Base-by-base conservation (phyloP, 352 stramenopile genomes). In the Phytophthora sp. region DNA sequence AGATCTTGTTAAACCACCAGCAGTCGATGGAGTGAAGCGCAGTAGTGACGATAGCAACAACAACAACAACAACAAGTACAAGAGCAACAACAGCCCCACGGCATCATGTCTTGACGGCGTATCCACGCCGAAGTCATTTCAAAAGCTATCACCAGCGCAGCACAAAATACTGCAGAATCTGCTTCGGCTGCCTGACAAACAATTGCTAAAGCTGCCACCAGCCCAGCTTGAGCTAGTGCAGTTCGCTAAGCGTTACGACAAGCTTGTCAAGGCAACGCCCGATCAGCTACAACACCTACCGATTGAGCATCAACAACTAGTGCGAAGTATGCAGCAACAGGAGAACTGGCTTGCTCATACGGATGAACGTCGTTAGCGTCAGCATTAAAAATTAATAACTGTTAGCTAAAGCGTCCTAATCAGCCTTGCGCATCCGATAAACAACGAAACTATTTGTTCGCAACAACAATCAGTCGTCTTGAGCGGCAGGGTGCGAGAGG, bases 161-260 rank as follows among this genome's bases (percentile, higher is more conserved):
- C 65, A 75, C 30, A 59, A 67, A 38, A 72, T 74, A 59, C 62
- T 88, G 11, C 51, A 75, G 27, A 77, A 77, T 12, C 66, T 87
- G 9, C 39, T 77, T 4, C 60, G 31, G 15, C 48, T 87, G 13
- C 69, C 79, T 0, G 65, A 77, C 1, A 54, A 49, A 4, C 74
- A 79, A 24, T n/a, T 83, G 23, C 48, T 69, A 1, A 74, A 73
- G 32, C 54, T 89, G 1, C 69, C 77, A 0, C 52, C 32, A 7
- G 39, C 67, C 2, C 79, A 89, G 26, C 70, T 62, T 8, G 75
- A 87, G 39, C 66, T 87, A 28, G 71, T 85, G 34, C 64, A 76
- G 27, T 89, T 87, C 52, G 79, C 77, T n/a, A 79, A 74, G 37
- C 70, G 79, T 35, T 81, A 83, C 56, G 68, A 81, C 55, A 79